Conservation (phyloP, 495 filamentous ascomycete species). For the Staphylotrichum tortipilum region DNA sequence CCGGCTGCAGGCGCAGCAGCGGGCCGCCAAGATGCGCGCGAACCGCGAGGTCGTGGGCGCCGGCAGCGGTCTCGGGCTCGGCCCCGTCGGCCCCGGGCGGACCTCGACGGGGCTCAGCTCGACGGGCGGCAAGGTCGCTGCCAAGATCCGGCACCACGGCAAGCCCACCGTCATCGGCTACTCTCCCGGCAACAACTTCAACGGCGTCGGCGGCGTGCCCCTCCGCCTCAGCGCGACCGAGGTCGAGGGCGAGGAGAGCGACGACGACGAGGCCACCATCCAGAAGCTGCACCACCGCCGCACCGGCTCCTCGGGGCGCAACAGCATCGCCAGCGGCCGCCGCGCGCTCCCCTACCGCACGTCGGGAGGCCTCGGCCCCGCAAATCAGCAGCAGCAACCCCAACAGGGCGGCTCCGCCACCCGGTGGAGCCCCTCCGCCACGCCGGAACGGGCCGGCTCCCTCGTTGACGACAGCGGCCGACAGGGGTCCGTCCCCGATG, state of each 20-base stretch:
- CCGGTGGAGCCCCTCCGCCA: conserved; percentile 61
- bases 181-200: conserved; percentile 60
- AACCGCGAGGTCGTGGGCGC: conserved; percentile 60
- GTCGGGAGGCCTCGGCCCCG: conserved; percentile 34
- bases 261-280: conserved; percentile 58
- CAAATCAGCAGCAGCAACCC: conserved; percentile 22
- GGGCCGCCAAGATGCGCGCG: conserved; percentile 75
- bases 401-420: conserved; percentile 32
- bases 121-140: conserved; percentile 45
- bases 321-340: conserved; percentile 61
- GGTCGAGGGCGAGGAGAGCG: conserved; percentile 72
- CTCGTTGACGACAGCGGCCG: conserved; percentile 27
- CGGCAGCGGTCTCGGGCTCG: conserved; percentile 15
- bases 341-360: conserved; percentile 48
- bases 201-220: conserved; percentile 68
- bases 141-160: conserved; percentile 77
- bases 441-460: conserved; percentile 47
- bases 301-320: conserved; percentile 67
- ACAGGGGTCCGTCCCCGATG: no score
- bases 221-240: conserved; percentile 89
- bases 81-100: conserved; percentile 37
- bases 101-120: conserved; percentile 50
- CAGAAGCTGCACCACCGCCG: conserved; percentile 56
- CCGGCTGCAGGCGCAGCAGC: conserved; percentile 65
- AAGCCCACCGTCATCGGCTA: conserved; percentile 63